Evolutionary conservation across 1,284 basidiomycete genomes (phyloP), one percentile per base, ranked within the genome.

Genomic region (Polyporus tsugae): DNA sequence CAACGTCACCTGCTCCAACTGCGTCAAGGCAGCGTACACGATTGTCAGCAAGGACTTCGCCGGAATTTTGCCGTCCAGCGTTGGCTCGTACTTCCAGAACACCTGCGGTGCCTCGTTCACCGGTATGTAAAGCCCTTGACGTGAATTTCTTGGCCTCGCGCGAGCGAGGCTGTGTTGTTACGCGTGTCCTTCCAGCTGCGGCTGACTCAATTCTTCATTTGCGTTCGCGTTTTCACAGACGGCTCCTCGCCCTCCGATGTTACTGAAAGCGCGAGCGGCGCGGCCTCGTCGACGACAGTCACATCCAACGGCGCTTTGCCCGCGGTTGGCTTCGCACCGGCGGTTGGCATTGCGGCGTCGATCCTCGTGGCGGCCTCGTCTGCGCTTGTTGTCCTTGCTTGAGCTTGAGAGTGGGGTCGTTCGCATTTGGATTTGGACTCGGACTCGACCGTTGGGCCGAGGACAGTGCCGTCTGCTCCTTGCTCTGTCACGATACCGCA

Each of bases 1-100:
- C 44, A 87, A 85, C 72, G 78, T 86, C 38, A 82, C 82, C 39
- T 90, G 88, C 81, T 82, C 86, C 41, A 79, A 86, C 78, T 90
- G 89, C 77, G 75, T 81, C 69, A 87, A 90, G 80, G 82, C 79
- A 57, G 79, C 82, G 4, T 88, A 84, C 80, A 86, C 84, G 75
- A 77, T 87, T 69, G 67, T 87, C 62, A 79, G 78, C 64, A 62
- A 73, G 25, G 77, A 81, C 41, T 75, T 83, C 65, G 85, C 87
- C 15, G 73, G 70, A 57, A 44, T 84, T 17, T 69, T 78, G 62
- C 70, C 66, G 60, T 66, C 76, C 49, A 73, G 79, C 71, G 70
- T 76, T 9, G 75, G 77, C 19, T 72, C 80, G 29, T 77, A 76
- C 17, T 69, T 87, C 15, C 76, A 82, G 62, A 69, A 72, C 0